Base-by-base conservation (phyloP, 1,284 basidiomycete species). In the Cutaneotrichosporon sp. region DNA sequence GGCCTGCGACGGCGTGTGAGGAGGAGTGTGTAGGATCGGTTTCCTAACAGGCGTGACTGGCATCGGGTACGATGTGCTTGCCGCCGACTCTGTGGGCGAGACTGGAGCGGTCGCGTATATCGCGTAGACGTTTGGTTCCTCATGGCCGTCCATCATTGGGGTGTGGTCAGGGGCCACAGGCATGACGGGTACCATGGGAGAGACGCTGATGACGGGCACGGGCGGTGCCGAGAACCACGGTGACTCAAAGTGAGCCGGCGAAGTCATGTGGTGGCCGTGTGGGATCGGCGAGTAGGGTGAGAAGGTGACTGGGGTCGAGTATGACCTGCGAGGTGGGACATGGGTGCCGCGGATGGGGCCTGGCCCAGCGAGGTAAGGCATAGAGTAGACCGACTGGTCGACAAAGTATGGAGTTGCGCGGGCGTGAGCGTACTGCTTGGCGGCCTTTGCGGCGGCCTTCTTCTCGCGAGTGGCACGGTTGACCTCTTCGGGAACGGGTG, bases 401-500 rank as follows among this genome's bases (percentile, higher is more conserved):
- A 67, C 60, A 60, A 73, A 73, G 70, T 73, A 73, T 26, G 76
- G 75, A 60, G 60, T 64, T 62, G 53, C 68, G 65, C 47, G 75
- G 30, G 68, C 56, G 53, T 61, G 34, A 67, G 72, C 47, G 61
- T 60, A 63, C 22, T 65, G 58, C 63, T 72, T 74, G 50, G 70
- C 63, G 16, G 76, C 73, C 66, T 79, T 79, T 32, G 76, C 72
- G 2, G 73, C 58, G 2, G 77, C 77, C 65, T 80, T 80, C 70
- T 76, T 78, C 68, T 79, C 74, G 22, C 77, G 69, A 4, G 77
- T 79, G 16, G 75, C 75, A 22, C 73, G 70, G 70, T 79, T 80
- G 57, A 77, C 73, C 64, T 79, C 77, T 63, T 80, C 77, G 21
- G 80, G 76, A 13, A 81, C 79, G 7, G 79, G 76, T 16, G 76